A percentile compares a stretch with the other conserved stretches of the same genome.
phyloP scores from a whole-genome alignment of 805 yeast species.

The Schizosaccharomyces cryophilus region DNA sequence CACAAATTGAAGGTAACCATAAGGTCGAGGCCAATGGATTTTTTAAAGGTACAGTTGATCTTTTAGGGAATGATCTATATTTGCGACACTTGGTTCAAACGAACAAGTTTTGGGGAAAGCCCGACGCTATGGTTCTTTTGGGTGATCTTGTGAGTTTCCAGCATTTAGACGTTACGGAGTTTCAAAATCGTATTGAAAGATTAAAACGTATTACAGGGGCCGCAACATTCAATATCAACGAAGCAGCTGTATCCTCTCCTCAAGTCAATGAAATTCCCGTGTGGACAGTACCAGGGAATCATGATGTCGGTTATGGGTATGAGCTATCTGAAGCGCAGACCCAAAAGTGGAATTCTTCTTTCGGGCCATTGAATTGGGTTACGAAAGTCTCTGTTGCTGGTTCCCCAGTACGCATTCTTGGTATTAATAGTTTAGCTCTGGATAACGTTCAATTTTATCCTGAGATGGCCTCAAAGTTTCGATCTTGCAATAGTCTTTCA shows the following conservation, averaged over 20 bases:
- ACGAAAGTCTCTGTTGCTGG: background rate
- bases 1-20: background rate
- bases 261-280: background rate
- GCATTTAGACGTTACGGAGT: background rate
- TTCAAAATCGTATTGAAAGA: background rate
- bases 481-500: background rate
- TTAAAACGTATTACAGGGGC: background rate
- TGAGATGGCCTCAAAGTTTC: background rate
- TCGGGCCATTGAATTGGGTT: background rate
- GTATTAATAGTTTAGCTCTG: background rate
- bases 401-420: background rate
- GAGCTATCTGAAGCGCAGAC: background rate
- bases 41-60: background rate
- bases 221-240: too few relatives aligned
- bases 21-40: background rate
- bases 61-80: background rate
- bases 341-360: background rate
- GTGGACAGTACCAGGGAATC: background rate
- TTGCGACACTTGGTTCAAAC: background rate
- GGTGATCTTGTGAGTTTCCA: background rate
- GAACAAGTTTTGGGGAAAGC: background rate
- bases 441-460: background rate
- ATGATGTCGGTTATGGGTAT: background rate
- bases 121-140: background rate
- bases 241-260: background rate